Evolutionary conservation across 1,139 yeast species (phyloP).

Genomic region (Sugiyamaella castrensis): DNA sequence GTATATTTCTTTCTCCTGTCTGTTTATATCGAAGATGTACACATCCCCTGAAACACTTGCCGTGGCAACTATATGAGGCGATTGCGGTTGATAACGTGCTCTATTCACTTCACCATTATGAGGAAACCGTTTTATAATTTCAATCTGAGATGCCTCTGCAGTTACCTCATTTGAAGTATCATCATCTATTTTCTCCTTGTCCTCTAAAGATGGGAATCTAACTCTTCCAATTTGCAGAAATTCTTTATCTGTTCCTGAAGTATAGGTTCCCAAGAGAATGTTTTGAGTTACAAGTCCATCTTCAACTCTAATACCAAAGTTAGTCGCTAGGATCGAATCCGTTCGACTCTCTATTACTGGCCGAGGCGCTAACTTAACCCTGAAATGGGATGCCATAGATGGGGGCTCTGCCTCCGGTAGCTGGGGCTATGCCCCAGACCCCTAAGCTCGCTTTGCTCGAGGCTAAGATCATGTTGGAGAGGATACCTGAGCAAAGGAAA

Average conservation of each 20-base stretch:
- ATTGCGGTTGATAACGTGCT: constrained; percentile 78
- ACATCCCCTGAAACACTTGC: constrained; percentile 73
- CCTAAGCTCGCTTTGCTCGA: no score
- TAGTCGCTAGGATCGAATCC: no score
- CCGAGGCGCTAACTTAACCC: no score
- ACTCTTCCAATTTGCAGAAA: constrained; percentile 72
- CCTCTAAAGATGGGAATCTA: constrained; percentile 49
- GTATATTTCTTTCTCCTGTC: constrained; percentile 30
- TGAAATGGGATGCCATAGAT: no score
- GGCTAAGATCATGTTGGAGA: no score
- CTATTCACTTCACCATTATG: constrained; percentile 69
- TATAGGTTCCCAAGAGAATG: constrained; percentile 74
- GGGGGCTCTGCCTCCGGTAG: no score
- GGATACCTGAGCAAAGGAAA: no score
- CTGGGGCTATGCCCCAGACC: no score
- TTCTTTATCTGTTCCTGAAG: constrained; percentile 72
- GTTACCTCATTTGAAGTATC: constrained; percentile 1
- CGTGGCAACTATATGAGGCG: constrained; percentile 64
- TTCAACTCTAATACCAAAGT: constrained; percentile 19
- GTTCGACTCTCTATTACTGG: no score
- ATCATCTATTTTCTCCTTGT: constrained; percentile 17
- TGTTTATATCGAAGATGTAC: constrained; percentile 55
- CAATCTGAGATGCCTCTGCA: constrained; percentile 11
- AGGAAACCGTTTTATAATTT: constrained; percentile 23
- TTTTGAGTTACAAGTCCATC: constrained; percentile 32